Conservation (phyloP, 2,329 filamentous ascomycete species). For the Ilyonectria robusta region DNA sequence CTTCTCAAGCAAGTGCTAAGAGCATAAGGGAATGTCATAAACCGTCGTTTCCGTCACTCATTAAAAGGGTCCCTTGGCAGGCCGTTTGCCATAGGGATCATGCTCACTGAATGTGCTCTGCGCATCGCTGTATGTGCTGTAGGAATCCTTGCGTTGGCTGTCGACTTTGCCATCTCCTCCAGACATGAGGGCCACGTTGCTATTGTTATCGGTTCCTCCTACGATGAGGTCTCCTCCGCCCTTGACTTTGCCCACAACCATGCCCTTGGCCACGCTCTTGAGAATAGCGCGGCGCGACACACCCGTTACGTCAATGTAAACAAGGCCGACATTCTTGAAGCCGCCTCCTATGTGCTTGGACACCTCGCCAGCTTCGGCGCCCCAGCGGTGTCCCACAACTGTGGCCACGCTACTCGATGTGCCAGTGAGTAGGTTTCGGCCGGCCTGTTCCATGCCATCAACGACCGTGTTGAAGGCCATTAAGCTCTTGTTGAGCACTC, state of each 20-base stretch:
- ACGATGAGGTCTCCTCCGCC: constrained; percentile 82
- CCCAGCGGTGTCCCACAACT: constrained; percentile 92
- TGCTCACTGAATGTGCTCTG: constrained; percentile 47
- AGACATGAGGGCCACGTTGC: constrained; percentile 39
- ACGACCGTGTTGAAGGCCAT: constrained; percentile 97
- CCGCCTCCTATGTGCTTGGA: constrained; percentile 84
- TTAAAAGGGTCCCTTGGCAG: constrained; percentile 43
- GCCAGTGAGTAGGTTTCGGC: constrained; percentile 81
- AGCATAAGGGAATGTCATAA: constrained; percentile 23
- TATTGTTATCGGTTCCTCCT: constrained; percentile 70
- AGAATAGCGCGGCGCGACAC: constrained; percentile 91
- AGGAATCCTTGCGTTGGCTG: constrained; percentile 32
- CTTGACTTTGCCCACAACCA: constrained; percentile 87
- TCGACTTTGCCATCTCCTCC: constrained; percentile 39
- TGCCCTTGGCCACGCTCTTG: constrained; percentile 96
- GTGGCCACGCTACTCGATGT: constrained; percentile 85
- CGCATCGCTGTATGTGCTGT: constrained; percentile 48
- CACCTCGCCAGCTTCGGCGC: constrained; percentile 85
- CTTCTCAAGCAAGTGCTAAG: constrained; percentile 19
- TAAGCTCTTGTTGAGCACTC: constrained; percentile 93
- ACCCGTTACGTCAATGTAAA: constrained; percentile 96
- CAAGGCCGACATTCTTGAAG: constrained; percentile 95
- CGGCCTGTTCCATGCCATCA: constrained; percentile 92
- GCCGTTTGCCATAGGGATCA: constrained; percentile 52
- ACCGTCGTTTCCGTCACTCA: constrained; percentile 13